Base-by-base conservation (phyloP, 768 basidiomycete genomes). In the Lactarius vividus region DNA sequence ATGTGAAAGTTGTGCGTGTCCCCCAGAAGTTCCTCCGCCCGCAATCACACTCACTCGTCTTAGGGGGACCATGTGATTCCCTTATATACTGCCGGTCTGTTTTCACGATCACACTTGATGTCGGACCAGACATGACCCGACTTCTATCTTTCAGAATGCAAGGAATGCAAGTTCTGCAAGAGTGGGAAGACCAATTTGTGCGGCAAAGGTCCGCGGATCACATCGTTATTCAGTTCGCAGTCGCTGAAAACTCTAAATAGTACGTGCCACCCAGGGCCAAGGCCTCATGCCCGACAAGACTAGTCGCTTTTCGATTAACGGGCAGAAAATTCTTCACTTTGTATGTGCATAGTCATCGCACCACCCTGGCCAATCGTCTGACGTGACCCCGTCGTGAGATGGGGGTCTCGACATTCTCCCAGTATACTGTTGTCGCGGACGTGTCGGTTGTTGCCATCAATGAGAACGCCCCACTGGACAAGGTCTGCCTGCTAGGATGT, bases 361-460 rank as follows among this genome's bases (percentile, higher is more conserved):
- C 26, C 57, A 61, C 61, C 8, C 31, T 37, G 11, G 20, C 28
- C 29, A 35, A 31, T n/a, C 20, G 28, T 40, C 61, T 61, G 49
- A 66, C 10, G 15, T 54, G 18, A 23, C 29, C 8, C 23, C 55
- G 11, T 18, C 53, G 35, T 40, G 63, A 97, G 95, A 99, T 98
- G 97, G 97, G 97, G 52, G 94, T 91, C 31, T 98, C 96, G 37
- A 96, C 97, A 2, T 99, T 99, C 81, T 97, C 96, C n/a, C 96
- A 98, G 76, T 99, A 98, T 81, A 97, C 97, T 9, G 97, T 99
- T 65, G 94, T 99, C 2, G 92, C 94, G 55, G 95, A 99, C 70
- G 95, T 95, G 54, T 98, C 96, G 23, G 92, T 99, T 29, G 97
- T 98, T 60, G 87, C 93, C 18, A 88, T 99, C 66, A 88, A 88